A percentile compares a stretch with the other conserved stretches of the same genome.
Conservation (phyloP, 73 alveolate species). For the Paramecium sonneborni region DNA sequence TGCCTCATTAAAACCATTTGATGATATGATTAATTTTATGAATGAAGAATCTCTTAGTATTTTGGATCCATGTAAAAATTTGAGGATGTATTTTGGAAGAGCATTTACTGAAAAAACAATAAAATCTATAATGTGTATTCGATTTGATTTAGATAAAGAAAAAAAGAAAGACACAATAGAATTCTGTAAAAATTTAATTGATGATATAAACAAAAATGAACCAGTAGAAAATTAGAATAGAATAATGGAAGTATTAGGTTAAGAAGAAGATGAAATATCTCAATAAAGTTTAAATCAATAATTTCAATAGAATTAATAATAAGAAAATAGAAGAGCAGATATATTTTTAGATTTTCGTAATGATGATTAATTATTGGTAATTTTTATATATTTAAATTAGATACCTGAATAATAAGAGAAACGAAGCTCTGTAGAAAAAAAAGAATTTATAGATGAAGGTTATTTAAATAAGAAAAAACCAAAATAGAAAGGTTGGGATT, state of each 20-base stretch:
- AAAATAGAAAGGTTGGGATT: slow-evolving; percentile 20
- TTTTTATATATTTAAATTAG: background rate
- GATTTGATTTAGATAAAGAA: slow-evolving; percentile 30
- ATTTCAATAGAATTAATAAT: background rate
- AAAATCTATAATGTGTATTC: background rate
- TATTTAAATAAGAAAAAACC: slow-evolving; percentile 38
- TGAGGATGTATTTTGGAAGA: slow-evolving; percentile 53
- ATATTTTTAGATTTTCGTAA: background rate
- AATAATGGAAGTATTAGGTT: background rate
- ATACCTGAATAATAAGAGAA: background rate
- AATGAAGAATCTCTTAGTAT: background rate
- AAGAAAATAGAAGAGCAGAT: slow-evolving; percentile 28
- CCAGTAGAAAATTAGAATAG: background rate
- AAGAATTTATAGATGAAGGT: slow-evolving; percentile 34
- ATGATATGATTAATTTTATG: slow-evolving; percentile 21
- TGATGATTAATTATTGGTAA: background rate
- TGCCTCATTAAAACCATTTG: slow-evolving; percentile 14
- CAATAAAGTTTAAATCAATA: background rate
- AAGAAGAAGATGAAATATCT: slow-evolving; percentile 8
- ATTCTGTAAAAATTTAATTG: background rate
- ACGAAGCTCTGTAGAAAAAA: background rate
- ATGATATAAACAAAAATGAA: background rate
- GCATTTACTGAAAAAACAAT: slow-evolving; percentile 55
- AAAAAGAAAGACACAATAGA: slow-evolving; percentile 11
- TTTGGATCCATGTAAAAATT: slow-evolving; percentile 48